Conservation (phyloP, 805 yeast species). For the Suhomyces faveliae region DNA sequence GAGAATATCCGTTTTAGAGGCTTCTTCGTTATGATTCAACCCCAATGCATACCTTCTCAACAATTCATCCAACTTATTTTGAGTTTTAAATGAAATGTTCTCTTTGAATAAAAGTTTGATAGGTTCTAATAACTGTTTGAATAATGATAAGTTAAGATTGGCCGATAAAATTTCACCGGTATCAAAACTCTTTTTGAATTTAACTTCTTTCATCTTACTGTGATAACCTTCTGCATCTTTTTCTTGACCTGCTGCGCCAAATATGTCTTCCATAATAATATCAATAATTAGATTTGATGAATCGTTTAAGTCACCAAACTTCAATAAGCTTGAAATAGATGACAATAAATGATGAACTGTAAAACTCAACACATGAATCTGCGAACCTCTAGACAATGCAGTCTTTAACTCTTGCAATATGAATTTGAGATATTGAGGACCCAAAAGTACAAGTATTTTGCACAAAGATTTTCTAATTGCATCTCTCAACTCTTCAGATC, state of each 20-base stretch:
- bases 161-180: slow-evolving; percentile 76
- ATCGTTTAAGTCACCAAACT: slow-evolving; percentile 75
- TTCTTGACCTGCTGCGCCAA: slow-evolving; percentile 90
- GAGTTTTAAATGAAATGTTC: slow-evolving; percentile 63
- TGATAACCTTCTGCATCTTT: slow-evolving; percentile 92
- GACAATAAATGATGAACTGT: slow-evolving; percentile 75
- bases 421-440: slow-evolving; percentile 70
- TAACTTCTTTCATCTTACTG: slow-evolving; percentile 85
- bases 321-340: slow-evolving; percentile 44
- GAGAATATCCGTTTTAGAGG: slow-evolving; percentile 56
- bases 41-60: slow-evolving; percentile 79
- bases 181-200: slow-evolving; percentile 83
- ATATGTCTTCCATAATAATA: slow-evolving; percentile 85
- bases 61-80: slow-evolving; percentile 74
- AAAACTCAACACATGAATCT: slow-evolving; percentile 86
- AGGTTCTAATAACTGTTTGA: slow-evolving; percentile 63
- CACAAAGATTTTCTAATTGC: slow-evolving; percentile 75
- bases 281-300: slow-evolving; percentile 59
- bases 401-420: slow-evolving; percentile 73
- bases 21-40: slow-evolving; percentile 64
- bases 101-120: slow-evolving; percentile 60
- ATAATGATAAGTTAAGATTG: slow-evolving; percentile 56
- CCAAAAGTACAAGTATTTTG: slow-evolving; percentile 61
- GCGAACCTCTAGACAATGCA: slow-evolving; percentile 86
- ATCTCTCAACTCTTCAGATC: slow-evolving; percentile 86